Conservation (phyloP, 176 grass and related monocot genomes). For the Cenchrus fungigraminus region DNA sequence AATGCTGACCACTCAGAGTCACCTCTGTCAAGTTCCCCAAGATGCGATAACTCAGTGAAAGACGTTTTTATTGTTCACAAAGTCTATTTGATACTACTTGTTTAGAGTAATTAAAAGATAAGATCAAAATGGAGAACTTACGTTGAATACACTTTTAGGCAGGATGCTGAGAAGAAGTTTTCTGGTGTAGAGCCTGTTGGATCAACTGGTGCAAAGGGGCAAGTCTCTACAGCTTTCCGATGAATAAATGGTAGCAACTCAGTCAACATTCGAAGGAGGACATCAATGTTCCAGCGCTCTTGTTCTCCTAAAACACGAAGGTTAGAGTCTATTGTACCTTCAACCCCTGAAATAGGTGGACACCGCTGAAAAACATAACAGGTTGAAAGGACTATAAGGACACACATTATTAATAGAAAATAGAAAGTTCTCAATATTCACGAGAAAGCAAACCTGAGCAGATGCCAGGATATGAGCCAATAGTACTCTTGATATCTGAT, state of each 20-base stretch:
- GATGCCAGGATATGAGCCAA: constrained; percentile 81
- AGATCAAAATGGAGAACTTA: constrained; percentile 47
- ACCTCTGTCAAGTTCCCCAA: constrained; percentile 58
- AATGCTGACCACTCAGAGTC: constrained; percentile 81
- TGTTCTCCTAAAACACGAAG: constrained; percentile 82
- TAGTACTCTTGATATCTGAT: constrained; percentile 83
- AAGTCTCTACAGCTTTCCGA: constrained; percentile 77
- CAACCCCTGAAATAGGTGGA: constrained; percentile 91
- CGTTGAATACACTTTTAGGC: constrained; percentile 73
- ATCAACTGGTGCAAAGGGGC: constrained; percentile 59
- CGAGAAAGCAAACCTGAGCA: constrained; percentile 67
- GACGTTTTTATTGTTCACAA: constrained; percentile 16
- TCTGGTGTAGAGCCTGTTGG: constrained; percentile 48
- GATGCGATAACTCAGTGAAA: constrained; percentile 32
- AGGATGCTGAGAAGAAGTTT: constrained; percentile 66
- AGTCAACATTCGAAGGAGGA: constrained; percentile 83
- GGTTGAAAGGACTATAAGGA: constrained; percentile 25
- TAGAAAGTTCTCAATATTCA: constrained; percentile 36
- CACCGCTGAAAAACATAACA: constrained; percentile 71
- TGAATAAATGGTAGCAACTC: constrained; percentile 84
- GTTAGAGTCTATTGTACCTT: constrained; percentile 90
- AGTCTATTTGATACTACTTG: constrained; percentile 7
- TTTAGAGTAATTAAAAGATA: constrained; percentile 7
- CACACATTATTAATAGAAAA: constrained; percentile 26
- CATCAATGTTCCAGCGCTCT: constrained; percentile 94